phyloP scores from a whole-genome alignment of 208 protist genomes.

The Leishmania gerbilli region DNA sequence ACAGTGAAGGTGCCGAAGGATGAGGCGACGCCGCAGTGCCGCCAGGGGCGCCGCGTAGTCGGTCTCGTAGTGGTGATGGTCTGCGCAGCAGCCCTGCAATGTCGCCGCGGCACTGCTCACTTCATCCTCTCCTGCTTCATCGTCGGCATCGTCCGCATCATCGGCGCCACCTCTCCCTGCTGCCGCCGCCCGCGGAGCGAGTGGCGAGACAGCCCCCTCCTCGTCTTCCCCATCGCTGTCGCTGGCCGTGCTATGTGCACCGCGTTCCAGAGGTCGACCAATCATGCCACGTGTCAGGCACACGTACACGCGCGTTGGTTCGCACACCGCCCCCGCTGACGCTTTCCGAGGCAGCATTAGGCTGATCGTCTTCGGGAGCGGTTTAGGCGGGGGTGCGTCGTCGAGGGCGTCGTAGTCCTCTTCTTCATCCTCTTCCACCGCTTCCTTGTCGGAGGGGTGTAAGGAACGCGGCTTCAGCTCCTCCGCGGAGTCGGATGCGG shows the following conservation, averaged over 20 bases:
- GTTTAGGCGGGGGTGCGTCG: slow-evolving; percentile 16
- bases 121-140: background rate
- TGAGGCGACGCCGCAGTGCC: slow-evolving; percentile 24
- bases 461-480: slow-evolving; percentile 2
- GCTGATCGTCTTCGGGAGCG: slow-evolving; percentile 19
- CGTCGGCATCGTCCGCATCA: slow-evolving; percentile 3
- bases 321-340: background rate
- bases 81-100: slow-evolving; percentile 23
- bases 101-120: background rate
- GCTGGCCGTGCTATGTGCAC: background rate
- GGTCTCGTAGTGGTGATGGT: slow-evolving; percentile 23
- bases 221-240: background rate
- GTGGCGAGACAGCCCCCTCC: background rate
- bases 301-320: slow-evolving; percentile 25
- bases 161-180: too few relatives aligned
- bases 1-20: slow-evolving; percentile 35
- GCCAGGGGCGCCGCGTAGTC: slow-evolving; percentile 27
- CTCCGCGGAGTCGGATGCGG: background rate
- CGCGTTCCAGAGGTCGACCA: background rate
- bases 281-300: slow-evolving; percentile 28
- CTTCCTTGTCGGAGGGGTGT: slow-evolving; percentile 10
- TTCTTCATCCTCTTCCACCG: slow-evolving; percentile 28
- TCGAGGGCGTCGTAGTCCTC: slow-evolving; percentile 16
- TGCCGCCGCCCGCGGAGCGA: background rate
- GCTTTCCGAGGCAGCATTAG: slow-evolving; percentile 9